phyloP scores from a whole-genome alignment of 2,329 filamentous ascomycete genomes.

The Sclerotinia spermophila region DNA sequence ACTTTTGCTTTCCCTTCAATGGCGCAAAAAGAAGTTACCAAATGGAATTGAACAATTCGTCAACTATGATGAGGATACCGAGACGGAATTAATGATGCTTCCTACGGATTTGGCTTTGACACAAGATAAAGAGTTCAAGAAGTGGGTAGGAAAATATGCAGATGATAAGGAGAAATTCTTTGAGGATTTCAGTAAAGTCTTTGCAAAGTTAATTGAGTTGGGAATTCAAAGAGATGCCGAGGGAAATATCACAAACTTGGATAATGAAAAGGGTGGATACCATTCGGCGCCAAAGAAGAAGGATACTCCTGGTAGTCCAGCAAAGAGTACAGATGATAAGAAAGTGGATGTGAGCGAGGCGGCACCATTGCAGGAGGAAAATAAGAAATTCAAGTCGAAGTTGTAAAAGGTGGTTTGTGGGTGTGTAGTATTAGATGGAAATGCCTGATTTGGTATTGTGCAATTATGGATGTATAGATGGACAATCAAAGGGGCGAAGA shows the following conservation, averaged over 20 bases:
- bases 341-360: constrained; percentile 39
- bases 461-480: neutral
- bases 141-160: constrained; percentile 57
- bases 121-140: constrained; percentile 49
- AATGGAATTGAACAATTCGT: constrained; percentile 56
- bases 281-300: constrained; percentile 55
- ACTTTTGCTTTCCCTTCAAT: constrained; percentile 49
- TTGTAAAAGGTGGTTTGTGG: constrained; percentile 23
- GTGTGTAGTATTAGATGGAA: constrained; percentile 11
- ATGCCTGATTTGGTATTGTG: neutral
- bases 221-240: constrained; percentile 53
- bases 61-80: constrained; percentile 53
- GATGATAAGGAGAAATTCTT: constrained; percentile 61
- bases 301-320: constrained; percentile 35
- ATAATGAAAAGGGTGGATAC: constrained; percentile 56
- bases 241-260: constrained; percentile 52
- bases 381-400: constrained; percentile 30
- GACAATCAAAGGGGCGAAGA: constrained; percentile 14
- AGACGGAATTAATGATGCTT: constrained; percentile 61
- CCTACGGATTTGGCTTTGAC: constrained; percentile 60
- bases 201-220: constrained; percentile 58
- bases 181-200: constrained; percentile 54
- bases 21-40: constrained; percentile 50
- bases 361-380: constrained; percentile 39
- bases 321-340: constrained; percentile 35